Evolutionary conservation across 345 rosid genomes (phyloP), one percentile per base, ranked within the genome.

Genomic region (Dipteronia dyeriana): DNA sequence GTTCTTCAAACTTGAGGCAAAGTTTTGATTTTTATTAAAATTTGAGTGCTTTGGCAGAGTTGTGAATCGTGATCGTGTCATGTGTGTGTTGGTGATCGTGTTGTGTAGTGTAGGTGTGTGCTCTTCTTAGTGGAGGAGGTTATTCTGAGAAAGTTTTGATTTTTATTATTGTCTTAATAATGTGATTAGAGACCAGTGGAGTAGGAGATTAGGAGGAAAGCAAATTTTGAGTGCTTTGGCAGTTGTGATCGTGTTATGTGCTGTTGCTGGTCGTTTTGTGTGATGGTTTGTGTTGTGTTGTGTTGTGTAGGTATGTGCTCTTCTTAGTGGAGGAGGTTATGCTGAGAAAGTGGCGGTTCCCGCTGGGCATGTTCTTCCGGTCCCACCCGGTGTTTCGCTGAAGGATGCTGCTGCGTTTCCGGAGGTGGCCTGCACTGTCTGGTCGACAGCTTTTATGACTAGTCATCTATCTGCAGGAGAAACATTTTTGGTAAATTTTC

Each of bases 331-430:
- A 68, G 91, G 90, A 74, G 91, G 91, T 0, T 88, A 91, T 76
- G 95, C 93, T 1, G 95, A 91, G 88, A 86, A 88, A 86, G 91
- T 91, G 56, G 87, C 86, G 0, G 90, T 89, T 83, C 88, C 90
- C 3, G 92, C 85, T 0, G 92, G 87, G 10, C 92, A 91, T 39
- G 85, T 89, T 47, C 89, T 91, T 79, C 90, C 90, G 9, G 75
- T 88, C 11, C 92, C 91, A 0, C 53, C 80, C 2, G 87, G 91
- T 16, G 74, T 91, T 71, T 85, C 92, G 0, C 85, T 89, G 22
- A 81, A 80, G 78, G 95, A 89, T 76, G 91, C 91, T 53, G 84
- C 90, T 17, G 79, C 87, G 78, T 84, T 89, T 56, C 91, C 92
- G 0, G 92, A 91, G 83, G 95, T 86, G 63, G 88, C 89, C 17